Percentiles rank a stretch among this genome's conserved stretches.
These are phyloP conservation scores for Pythium coloratum DNA, from an alignment of 352 stramenopile species.

Conservation along the genomic window DNA sequence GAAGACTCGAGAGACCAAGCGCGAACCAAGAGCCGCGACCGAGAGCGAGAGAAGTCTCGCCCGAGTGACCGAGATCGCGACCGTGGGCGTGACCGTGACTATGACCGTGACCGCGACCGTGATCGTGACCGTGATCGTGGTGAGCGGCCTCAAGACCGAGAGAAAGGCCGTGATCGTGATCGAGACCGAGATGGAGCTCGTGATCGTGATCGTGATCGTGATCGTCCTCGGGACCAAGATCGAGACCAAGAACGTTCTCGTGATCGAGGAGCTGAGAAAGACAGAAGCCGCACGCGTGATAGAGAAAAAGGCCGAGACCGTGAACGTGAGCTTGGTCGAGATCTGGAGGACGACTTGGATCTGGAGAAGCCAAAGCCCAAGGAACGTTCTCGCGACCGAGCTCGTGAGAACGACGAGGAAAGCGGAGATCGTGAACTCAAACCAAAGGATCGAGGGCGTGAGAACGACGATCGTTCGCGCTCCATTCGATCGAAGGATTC, in stretches of 20 bases:
- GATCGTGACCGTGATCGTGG: constrained; percentile 8
- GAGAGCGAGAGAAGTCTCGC: not conserved
- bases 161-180: not conserved
- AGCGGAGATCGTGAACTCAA: not conserved
- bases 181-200: not conserved
- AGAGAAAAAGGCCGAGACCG: not conserved
- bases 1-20: constrained; percentile 4
- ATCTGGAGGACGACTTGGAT: not conserved
- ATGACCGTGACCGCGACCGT: constrained; percentile 21
- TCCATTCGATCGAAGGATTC: not conserved
- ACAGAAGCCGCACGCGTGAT: not conserved
- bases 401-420: not conserved
- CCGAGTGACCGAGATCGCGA: constrained; percentile 20
- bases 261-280: not conserved
- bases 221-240: not conserved
- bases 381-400: not conserved
- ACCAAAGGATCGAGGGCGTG: not conserved
- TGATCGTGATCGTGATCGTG: constrained; percentile 1
- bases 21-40: not conserved
- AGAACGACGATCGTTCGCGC: not conserved
- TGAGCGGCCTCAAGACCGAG: not conserved
- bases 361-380: not conserved
- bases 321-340: not conserved
- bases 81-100: constrained; percentile 21
- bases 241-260: constrained; percentile 8